These are phyloP conservation scores for Gossypium arboreum DNA, from an alignment of 345 rosid species.

Conservation along the genomic window DNA sequence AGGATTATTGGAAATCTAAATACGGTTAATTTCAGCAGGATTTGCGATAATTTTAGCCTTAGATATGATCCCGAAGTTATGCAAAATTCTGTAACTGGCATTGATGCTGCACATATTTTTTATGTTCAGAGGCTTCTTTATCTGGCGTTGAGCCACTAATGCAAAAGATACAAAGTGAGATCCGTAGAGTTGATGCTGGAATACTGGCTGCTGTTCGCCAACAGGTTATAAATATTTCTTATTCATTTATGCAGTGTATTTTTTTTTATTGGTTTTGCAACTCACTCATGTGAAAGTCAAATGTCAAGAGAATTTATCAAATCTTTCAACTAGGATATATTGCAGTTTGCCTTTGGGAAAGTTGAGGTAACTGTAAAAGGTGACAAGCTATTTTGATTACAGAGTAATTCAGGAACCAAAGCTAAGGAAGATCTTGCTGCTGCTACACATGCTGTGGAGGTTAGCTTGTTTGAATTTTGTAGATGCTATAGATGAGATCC, in stretches of 20 bases:
- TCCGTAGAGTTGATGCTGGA: constrained; percentile 88
- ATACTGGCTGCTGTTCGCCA: constrained; percentile 95
- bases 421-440: constrained; percentile 99
- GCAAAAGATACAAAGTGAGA: constrained; percentile 94
- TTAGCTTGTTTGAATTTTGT: constrained; percentile 27
- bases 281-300: neutral
- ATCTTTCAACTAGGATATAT: neutral
- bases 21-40: neutral
- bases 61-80: constrained; percentile 13
- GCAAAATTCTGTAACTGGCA: neutral
- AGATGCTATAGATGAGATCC: neutral
- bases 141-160: constrained; percentile 97
- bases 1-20: neutral
- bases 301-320: neutral
- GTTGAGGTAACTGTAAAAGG: constrained; percentile 10
- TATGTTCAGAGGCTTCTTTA: constrained; percentile 78
- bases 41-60: neutral
- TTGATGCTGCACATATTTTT: constrained; percentile 16
- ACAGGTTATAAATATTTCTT: constrained; percentile 51
- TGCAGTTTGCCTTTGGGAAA: constrained; percentile 1
- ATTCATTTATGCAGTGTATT: neutral
- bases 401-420: constrained; percentile 97
- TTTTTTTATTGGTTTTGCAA: neutral
- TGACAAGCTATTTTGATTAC: constrained; percentile 25
- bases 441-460: constrained; percentile 98